Base-by-base conservation (phyloP, 192 early-diverging fungal genomes). In the Gigaspora rosea region DNA sequence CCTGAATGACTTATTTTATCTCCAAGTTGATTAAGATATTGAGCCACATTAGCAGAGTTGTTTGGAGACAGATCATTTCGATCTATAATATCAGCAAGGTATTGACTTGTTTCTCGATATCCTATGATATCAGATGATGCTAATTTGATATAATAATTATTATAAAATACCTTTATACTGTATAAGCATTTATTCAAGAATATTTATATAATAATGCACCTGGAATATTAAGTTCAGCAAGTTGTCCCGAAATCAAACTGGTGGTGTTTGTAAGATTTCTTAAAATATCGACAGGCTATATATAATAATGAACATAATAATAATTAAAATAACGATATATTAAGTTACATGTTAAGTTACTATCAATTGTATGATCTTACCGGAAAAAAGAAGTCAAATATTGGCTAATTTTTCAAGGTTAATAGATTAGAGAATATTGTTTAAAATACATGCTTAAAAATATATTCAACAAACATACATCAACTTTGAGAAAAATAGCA, bases 101-200 rank as follows among this genome's bases (percentile, higher is more conserved):
- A 62, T 62, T 62, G 27, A 12, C 61, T 62, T 27, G 61, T 62
- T 22, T 33, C 61, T 32, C 61, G 61, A 62, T 62, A 62, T 7
- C 32, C 9, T 62, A 62, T 62, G 20, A 62, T 62, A 22, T 33
- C 61, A 11, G 27, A 33, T 36, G 61, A 33, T 32, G 61, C 61
- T 62, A 62, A 62, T 62, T 62, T 61, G 61, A 62, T 62, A 33
- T 10, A 62, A 62, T 32, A 62, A 62, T 62, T 62, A 27, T 62
- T 33, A 62, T 6, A 62, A n/a, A 7, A 4, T 62, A 33, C 12
- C 11, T 62, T 62, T 32, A 33, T 8, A n/a, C n/a, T n/a, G n/a
- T n/a, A 62, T 11, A 27, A 32, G 61, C 5, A 62, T 62, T 32
- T 62, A 22, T 62, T 62, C 27, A 62, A 62, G 20, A 11, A 12